phyloP scores from a whole-genome alignment of 2,329 filamentous ascomycete genomes.

The Leptographium flavum region DNA sequence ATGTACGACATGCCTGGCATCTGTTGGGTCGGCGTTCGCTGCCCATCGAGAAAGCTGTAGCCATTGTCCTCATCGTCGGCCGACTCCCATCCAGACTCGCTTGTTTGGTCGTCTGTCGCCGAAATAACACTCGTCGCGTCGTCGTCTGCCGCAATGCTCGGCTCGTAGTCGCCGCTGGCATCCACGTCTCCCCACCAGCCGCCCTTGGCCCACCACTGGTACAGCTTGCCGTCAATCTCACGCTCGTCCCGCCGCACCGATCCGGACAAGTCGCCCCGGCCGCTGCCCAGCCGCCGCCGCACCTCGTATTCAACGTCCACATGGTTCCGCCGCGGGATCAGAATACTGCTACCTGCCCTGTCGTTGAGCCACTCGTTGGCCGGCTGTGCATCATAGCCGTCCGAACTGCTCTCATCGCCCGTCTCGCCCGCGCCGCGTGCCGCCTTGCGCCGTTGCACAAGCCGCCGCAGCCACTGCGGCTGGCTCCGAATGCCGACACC shows the following conservation, averaged over 20 bases:
- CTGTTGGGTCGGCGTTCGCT: slow-evolving; percentile 45
- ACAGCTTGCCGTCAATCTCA: slow-evolving; percentile 59
- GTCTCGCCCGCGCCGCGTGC: slow-evolving; percentile 10
- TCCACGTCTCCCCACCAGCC: slow-evolving; percentile 79
- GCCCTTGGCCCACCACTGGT: slow-evolving; percentile 70
- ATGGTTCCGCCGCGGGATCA: slow-evolving; percentile 28
- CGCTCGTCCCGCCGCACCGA: slow-evolving; percentile 34
- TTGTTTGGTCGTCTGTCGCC: slow-evolving; percentile 23
- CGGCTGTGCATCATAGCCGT: slow-evolving; percentile 7
- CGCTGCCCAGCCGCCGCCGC: slow-evolving; percentile 37
- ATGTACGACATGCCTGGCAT: slow-evolving; percentile 12
- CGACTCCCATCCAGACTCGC: slow-evolving; percentile 17
- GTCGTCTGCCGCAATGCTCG: slow-evolving; percentile 40
- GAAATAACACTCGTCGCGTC: slow-evolving; percentile 74
- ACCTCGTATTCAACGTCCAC: slow-evolving; percentile 68
- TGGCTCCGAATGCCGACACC: slow-evolving; percentile 45
- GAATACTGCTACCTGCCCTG: slow-evolving; percentile 19
- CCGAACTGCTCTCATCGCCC: slow-evolving; percentile 11
- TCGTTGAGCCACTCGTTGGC: slow-evolving; percentile 6
- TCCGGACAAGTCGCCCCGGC: slow-evolving; percentile 13
- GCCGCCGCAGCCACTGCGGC: slow-evolving; percentile 48
- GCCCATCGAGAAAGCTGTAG: slow-evolving; percentile 32
- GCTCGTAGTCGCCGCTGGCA: slow-evolving; percentile 63
- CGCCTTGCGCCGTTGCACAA: slow-evolving; percentile 28
- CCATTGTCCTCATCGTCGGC: slow-evolving; percentile 27